Evolutionary conservation across 2,329 filamentous ascomycete genomes (phyloP).

Genomic region (Fusarium avenaceum): DNA sequence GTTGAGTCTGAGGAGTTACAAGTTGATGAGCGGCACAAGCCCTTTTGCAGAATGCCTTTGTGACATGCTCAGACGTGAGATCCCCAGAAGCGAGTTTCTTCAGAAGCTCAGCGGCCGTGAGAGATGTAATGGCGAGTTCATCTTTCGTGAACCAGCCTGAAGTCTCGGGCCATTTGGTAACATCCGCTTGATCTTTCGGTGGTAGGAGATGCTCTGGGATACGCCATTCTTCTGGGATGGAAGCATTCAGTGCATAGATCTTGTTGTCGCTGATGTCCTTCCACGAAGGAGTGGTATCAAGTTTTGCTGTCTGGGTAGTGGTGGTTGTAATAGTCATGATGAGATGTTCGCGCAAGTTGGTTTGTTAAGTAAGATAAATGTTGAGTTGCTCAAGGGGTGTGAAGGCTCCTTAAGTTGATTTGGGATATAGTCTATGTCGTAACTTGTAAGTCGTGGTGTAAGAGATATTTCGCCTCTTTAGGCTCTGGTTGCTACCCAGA

Average conservation of each 20-base stretch:
- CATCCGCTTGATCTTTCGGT: constrained; percentile 62
- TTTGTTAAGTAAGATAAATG: not conserved
- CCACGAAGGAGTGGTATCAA: constrained; percentile 31
- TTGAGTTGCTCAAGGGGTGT: constrained; percentile 16
- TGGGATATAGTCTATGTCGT: constrained; percentile 4
- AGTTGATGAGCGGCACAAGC: constrained; percentile 69
- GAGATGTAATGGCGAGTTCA: constrained; percentile 63
- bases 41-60: constrained; percentile 67
- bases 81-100: constrained; percentile 52
- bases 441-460: constrained; percentile 1
- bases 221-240: constrained; percentile 70
- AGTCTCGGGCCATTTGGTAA: constrained; percentile 66
- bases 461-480: constrained; percentile 29
- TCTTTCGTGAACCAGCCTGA: constrained; percentile 70
- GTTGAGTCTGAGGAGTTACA: not conserved
- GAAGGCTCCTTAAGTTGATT: constrained; percentile 21
- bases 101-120: constrained; percentile 57
- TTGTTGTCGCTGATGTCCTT: constrained; percentile 35
- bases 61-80: constrained; percentile 58
- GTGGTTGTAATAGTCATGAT: constrained; percentile 29
- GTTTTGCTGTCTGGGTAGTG: constrained; percentile 17
- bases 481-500: constrained; percentile 3
- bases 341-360: not conserved
- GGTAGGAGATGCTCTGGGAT: constrained; percentile 68
- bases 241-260: constrained; percentile 47